Conservation (phyloP, 495 filamentous ascomycete genomes). For the Penicillium subrubescens region DNA sequence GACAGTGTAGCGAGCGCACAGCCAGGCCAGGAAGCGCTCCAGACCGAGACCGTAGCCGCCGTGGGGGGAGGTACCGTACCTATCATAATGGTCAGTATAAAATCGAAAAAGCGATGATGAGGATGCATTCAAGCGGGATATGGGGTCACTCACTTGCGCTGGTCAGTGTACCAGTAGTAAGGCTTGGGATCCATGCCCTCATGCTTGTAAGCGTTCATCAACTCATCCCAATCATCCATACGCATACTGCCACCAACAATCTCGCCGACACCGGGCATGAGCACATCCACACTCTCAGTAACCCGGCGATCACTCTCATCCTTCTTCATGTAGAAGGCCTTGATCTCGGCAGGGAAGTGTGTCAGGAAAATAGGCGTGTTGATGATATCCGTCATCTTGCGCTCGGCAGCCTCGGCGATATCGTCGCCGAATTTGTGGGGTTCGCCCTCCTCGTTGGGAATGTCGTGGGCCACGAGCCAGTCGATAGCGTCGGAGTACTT, state of each 20-base stretch:
- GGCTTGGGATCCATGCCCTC: conserved; percentile 82
- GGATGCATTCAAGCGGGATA: too few species aligned
- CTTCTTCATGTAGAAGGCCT: conserved; percentile 99
- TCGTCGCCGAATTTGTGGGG: conserved; percentile 93
- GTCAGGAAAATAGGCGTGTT: conserved; percentile 94
- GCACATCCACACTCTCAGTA: conserved; percentile 92
- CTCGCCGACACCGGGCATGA: conserved; percentile 97
- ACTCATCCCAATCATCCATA: conserved; percentile 89
- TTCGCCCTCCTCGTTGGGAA: conserved; percentile 88
- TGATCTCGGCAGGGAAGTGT: conserved; percentile 96
- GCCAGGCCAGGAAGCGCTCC: conserved; percentile 95
- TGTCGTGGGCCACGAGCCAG: conserved; percentile 87
- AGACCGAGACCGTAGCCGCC: conserved; percentile 95
- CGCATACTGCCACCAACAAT: conserved; percentile 98
- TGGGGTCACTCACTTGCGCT: conserved; percentile 77
- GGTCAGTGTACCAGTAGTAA: conserved; percentile 99
- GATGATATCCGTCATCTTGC: conserved; percentile 95
- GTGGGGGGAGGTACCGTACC: conserved; percentile 92
- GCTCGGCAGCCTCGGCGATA: conserved; percentile 97
- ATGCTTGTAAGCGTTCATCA: conserved; percentile 84
- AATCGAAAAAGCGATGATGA: too few species aligned
- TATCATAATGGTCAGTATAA: conserved; percentile 33
- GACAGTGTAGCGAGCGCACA: conserved; percentile 90
- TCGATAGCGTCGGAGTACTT: conserved; percentile 90
- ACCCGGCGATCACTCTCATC: conserved; percentile 79